Base-by-base conservation (phyloP, 1,284 basidiomycete genomes). In the Sparassis latifolia region DNA sequence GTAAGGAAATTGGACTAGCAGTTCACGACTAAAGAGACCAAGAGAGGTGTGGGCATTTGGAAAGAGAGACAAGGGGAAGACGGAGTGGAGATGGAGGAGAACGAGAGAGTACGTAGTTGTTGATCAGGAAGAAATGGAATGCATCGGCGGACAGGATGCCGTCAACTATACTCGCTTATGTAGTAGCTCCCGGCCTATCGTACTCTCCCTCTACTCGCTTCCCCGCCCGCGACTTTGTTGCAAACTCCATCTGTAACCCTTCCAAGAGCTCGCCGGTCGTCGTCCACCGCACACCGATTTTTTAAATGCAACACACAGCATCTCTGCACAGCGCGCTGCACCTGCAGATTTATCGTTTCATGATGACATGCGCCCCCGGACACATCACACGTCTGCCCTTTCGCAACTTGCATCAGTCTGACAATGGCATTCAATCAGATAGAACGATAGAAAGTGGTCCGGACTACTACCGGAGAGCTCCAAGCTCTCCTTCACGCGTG, bases 91-190 rank as follows among this genome's bases (percentile, higher is more conserved):
- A 44, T 37, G 27, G 29, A 20, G 38, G 33, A 12, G 30, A 47
- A 38, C 27, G 44, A 31, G 38, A 39, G 47, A 35, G 50, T 45
- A 31, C 53, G 44, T 43, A 48, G 50, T 40, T 46, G 50, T 48
- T 33, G 48, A 52, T 45, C 37, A 51, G 48, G 41, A 54, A 51
- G 44, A 53, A 51, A 50, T 49, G 49, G 52, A 48, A 50, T 47
- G 51, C 50, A 52, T 51, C 49, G 50, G 49, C 49, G 50, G 49
- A 52, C 48, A 52, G 52, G 54, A 59, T 52, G 48, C 49, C 48
- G 53, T 52, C 52, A 48, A 52, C 49, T 49, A 54, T 51, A 54
- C 53, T 51, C 48, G 48, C 47, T 51, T 54, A 12, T 12, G 35
- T 37, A 37, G 7, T 37, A 6, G 35, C 12, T 12, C 35, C 35